Conservation (phyloP, 164 flowering plant genomes). For the Piper betle region DNA sequence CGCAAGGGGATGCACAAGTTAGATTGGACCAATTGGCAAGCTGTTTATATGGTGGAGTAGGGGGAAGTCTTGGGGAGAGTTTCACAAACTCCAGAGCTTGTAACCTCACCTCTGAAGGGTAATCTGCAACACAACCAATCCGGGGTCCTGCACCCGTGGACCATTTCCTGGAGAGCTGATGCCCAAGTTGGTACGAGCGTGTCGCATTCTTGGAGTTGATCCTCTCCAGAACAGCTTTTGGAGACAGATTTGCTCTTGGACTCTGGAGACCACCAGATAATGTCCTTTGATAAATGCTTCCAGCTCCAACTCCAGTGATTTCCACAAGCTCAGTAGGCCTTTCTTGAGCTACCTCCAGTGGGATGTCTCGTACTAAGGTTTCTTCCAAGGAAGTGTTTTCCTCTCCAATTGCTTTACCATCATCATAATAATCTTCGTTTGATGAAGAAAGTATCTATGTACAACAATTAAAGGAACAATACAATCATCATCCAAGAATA, state of each 20-base stretch:
- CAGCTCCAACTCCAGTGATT: not conserved
- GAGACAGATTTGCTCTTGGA: conserved; percentile 52
- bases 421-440: conserved; percentile 42
- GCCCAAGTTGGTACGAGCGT: conserved; percentile 57
- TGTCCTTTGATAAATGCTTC: conserved; percentile 37
- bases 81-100: conserved; percentile 67
- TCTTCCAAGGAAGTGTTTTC: conserved; percentile 2
- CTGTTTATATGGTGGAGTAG: conserved; percentile 16
- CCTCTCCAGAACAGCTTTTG: conserved; percentile 50
- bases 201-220: conserved; percentile 63
- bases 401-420: conserved; percentile 10
- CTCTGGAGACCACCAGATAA: conserved; percentile 77
- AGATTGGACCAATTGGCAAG: not conserved
- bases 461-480: not conserved
- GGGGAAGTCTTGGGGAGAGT: conserved; percentile 47
- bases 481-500: not conserved
- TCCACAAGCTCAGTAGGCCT: conserved; percentile 8
- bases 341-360: conserved; percentile 7
- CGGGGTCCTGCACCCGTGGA: conserved; percentile 82
- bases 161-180: conserved; percentile 64
- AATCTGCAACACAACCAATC: conserved; percentile 80
- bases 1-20: not conserved
- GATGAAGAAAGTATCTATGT: conserved; percentile 41
- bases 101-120: conserved; percentile 51
- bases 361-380: conserved; percentile 8